A percentile compares a stretch with the other conserved stretches of the same genome.
These are phyloP conservation scores for Cantharellus anzutake DNA, from an alignment of 768 basidiomycete genomes.

Conservation along the genomic window DNA sequence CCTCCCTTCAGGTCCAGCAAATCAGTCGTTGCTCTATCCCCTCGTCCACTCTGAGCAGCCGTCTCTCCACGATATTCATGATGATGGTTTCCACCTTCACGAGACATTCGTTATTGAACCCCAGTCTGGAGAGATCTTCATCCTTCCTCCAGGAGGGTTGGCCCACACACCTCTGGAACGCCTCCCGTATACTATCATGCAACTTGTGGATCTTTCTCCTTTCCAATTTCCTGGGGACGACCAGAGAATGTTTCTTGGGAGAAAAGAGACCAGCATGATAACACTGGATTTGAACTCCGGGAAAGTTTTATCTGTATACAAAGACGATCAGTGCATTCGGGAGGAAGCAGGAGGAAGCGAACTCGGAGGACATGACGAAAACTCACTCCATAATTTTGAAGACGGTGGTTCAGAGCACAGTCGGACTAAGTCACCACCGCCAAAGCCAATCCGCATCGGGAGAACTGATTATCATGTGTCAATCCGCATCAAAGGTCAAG, in stretches of 20 bases:
- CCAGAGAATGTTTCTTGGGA: constrained; percentile 68
- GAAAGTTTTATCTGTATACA: constrained; percentile 51
- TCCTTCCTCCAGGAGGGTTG: constrained; percentile 42
- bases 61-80: constrained; percentile 23
- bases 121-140: constrained; percentile 82
- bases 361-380: constrained; percentile 4
- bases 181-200: constrained; percentile 79
- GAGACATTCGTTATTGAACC: constrained; percentile 91
- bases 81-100: constrained; percentile 32
- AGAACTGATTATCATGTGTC: constrained; percentile 76
- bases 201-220: constrained; percentile 76
- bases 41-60: constrained; percentile 56
- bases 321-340: constrained; percentile 51
- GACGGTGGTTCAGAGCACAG: constrained; percentile 18
- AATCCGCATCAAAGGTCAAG: constrained; percentile 37
- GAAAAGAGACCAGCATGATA: constrained; percentile 63
- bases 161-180: constrained; percentile 46
- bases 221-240: constrained; percentile 58
- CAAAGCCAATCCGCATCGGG: constrained; percentile 34
- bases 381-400: constrained; percentile 10
- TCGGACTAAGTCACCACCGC: not conserved
- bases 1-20: constrained; percentile 14
- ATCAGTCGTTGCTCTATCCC: constrained; percentile 41
- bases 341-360: constrained; percentile 15
- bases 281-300: constrained; percentile 50